A percentile compares a stretch with the other conserved stretches of the same genome.
These are phyloP conservation scores for Chrysosporium keratinophilum DNA, from an alignment of 2,329 filamentous ascomycete species.

Conservation along the genomic window DNA sequence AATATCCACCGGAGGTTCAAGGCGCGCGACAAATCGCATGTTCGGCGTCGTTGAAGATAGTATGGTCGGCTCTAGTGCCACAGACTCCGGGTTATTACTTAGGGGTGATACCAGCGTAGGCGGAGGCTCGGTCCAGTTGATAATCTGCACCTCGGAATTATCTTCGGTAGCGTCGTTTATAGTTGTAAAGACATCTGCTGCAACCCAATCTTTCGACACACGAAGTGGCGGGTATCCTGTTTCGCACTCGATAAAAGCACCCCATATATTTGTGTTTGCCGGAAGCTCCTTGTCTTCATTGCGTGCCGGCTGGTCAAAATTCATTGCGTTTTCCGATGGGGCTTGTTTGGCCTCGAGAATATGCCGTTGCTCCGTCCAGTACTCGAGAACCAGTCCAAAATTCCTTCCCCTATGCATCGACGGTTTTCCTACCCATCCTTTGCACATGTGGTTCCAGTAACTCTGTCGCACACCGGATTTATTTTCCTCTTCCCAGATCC, in stretches of 20 bases:
- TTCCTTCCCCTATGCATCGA: slow-evolving; percentile 31
- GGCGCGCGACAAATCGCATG: slow-evolving; percentile 35
- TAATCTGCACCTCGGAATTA: slow-evolving; percentile 22
- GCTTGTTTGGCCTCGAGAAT: slow-evolving; percentile 25
- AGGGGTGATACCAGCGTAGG: slow-evolving; percentile 26
- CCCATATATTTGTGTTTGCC: slow-evolving; percentile 25
- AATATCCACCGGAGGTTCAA: slow-evolving; percentile 35
- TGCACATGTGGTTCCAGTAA: slow-evolving; percentile 33
- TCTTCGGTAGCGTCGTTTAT: slow-evolving; percentile 21
- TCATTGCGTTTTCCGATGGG: slow-evolving; percentile 26
- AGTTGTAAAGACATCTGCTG: slow-evolving; percentile 26
- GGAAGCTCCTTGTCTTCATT: slow-evolving; percentile 17
- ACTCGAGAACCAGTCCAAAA: slow-evolving; percentile 35
- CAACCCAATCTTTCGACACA: slow-evolving; percentile 37
- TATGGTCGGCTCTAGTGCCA: slow-evolving; percentile 32
- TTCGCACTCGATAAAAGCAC: slow-evolving; percentile 36
- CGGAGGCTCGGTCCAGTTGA: slow-evolving; percentile 34
- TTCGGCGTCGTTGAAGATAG: slow-evolving; percentile 31
- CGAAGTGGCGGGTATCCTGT: slow-evolving; percentile 36
- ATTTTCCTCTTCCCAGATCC: slow-evolving; percentile 36
- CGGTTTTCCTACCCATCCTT: slow-evolving; percentile 33
- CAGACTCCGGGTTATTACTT: slow-evolving; percentile 26
- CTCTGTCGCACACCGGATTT: slow-evolving; percentile 24
- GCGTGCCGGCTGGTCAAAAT: slow-evolving; percentile 20
- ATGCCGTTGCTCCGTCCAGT: slow-evolving; percentile 33